Evolutionary conservation across 139 green algal species (phyloP), one percentile per base, ranked within the genome.

Genomic region (Raphidocelis subcapitata): DNA sequence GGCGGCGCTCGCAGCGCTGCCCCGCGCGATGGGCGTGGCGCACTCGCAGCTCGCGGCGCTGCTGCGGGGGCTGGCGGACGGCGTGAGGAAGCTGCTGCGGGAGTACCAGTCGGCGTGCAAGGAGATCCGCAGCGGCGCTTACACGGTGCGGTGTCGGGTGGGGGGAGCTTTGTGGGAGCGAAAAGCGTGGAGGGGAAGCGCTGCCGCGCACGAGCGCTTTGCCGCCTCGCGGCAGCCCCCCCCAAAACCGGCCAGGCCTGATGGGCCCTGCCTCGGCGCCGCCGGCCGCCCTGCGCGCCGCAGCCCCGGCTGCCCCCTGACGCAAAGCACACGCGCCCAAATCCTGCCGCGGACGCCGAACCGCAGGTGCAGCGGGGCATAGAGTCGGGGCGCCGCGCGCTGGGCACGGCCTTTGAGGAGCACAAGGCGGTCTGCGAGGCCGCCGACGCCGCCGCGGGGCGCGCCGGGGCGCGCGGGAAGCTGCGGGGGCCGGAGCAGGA

Each of bases 401-500:
- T 76, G 23, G n/a, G 21, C 1, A 3, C 18, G 23, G 33, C 20
- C 1, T 44, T 76, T 18, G 32, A 28, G 20, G 70, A 76, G 44
- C 70, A 76, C 60, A 52, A 29, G 21, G 31, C 41, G n/a, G 70
- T 61, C 8, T 76, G 70, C 35, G 46, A 69, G n/a, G 70, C 59
- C 21, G 69, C 69, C 52, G 70, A 76, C 29, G 47, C 70, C 28
- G 28, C 46, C 5, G 46, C 66, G 0, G 68, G 41, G 8, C 8
- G 12, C 8, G 41, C 41, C 8, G 41, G 41, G 41, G 8, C 41
- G 41, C 41, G 41, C 8, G 8, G 41, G 8, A 49, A 49, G 41
- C 8, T 49, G 41, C 8, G 41, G 41, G 41, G 8, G 41, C 8
- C 12, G 41, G 41, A 90, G 23, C 54, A 28, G 5, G 89, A 94